These are phyloP conservation scores for Coelastrella sp. DNA, from an alignment of 139 green algal species.

Conservation along the genomic window DNA sequence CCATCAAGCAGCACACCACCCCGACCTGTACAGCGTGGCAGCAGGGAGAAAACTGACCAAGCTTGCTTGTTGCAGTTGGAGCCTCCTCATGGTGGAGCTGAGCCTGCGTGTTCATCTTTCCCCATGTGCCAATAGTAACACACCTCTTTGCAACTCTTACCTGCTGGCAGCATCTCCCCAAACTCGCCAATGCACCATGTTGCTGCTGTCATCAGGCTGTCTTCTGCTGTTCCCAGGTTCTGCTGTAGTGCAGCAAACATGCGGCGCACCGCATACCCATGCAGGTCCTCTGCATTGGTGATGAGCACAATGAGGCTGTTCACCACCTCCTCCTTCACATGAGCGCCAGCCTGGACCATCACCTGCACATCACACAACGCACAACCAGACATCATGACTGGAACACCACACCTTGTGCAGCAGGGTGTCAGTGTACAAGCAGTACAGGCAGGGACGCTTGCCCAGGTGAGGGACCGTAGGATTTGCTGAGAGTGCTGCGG, in stretches of 20 bases:
- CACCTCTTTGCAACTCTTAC: neutral
- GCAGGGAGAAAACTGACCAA: neutral
- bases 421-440: neutral
- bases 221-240: slow-evolving; percentile 46
- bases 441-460: neutral
- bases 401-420: neutral
- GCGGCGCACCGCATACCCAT: slow-evolving; percentile 77
- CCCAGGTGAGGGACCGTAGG: no score
- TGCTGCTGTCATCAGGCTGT: slow-evolving; percentile 67
- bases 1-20: slow-evolving; percentile 70
- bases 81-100: no score
- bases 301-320: slow-evolving; percentile 88
- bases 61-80: neutral
- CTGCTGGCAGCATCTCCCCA: slow-evolving; percentile 87
- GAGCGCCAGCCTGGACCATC: slow-evolving; percentile 77
- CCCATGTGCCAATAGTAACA: neutral
- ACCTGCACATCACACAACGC: slow-evolving; percentile 56
- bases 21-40: neutral
- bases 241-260: slow-evolving; percentile 63
- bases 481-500: no score
- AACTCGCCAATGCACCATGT: slow-evolving; percentile 94
- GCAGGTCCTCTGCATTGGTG: slow-evolving; percentile 88
- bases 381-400: neutral
- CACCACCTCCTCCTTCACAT: slow-evolving; percentile 90
- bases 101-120: no score